Evolutionary conservation across 2,329 filamentous ascomycete species (phyloP).

Genomic region (Alternaria gaisen): DNA sequence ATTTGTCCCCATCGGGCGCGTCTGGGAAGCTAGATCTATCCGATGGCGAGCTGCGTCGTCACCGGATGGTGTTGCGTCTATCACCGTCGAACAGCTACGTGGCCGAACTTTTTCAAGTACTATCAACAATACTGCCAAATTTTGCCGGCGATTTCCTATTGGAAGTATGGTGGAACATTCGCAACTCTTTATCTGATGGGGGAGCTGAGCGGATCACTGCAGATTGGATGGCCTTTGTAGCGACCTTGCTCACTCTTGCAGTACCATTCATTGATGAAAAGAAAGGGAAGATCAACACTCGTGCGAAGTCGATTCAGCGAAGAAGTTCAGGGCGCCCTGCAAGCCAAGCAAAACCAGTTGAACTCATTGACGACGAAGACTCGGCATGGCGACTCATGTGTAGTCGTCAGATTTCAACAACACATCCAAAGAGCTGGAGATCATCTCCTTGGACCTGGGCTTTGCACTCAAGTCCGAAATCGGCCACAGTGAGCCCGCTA

Average conservation of each 20-base stretch:
- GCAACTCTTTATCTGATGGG: constrained; percentile 31
- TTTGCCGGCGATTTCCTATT: constrained; percentile 49
- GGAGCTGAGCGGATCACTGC: constrained; percentile 19
- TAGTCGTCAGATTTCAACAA: constrained; percentile 33
- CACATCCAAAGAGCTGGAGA: constrained; percentile 43
- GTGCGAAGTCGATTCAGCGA: constrained; percentile 31
- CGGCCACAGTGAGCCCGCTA: constrained; percentile 34
- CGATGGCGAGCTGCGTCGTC: constrained; percentile 43
- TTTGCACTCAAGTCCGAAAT: constrained; percentile 36
- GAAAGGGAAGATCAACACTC: constrained; percentile 29
- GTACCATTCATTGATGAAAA: constrained; percentile 48
- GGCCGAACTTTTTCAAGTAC: constrained; percentile 42
- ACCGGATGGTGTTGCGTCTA: constrained; percentile 45
- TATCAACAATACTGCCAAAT: constrained; percentile 46
- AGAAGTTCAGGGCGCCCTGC: constrained; percentile 35
- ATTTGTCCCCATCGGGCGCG: constrained; percentile 36
- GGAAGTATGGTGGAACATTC: constrained; percentile 51
- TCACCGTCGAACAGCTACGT: constrained; percentile 40
- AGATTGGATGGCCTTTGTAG: constrained; percentile 53
- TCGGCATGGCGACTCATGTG: constrained; percentile 49
- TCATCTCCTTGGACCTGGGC: constrained; percentile 48
- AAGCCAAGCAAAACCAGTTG: constrained; percentile 36
- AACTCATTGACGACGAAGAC: constrained; percentile 33
- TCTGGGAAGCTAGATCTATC: constrained; percentile 42
- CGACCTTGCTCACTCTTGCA: constrained; percentile 52